Conservation (phyloP, 2,329 filamentous ascomycete species). For the Aspergillus sp. region DNA sequence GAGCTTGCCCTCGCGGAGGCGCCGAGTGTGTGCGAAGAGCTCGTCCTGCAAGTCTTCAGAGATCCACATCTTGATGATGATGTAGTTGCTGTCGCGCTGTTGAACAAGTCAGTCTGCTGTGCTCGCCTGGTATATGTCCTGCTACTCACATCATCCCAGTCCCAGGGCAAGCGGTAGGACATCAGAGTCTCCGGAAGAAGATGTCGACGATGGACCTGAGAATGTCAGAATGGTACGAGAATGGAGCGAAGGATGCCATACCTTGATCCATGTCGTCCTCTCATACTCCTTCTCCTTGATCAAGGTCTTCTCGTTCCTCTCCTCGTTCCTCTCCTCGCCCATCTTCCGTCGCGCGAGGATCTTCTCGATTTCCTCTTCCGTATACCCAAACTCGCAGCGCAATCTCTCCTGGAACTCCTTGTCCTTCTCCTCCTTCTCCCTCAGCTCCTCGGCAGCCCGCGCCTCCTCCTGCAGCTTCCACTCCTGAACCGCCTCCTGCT, state of each 20-base stretch:
- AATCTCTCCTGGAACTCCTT: conserved; percentile 29
- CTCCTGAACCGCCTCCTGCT: conserved; percentile 33
- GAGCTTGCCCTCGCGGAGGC: conserved; percentile 48
- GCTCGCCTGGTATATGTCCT: no score
- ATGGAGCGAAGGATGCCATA: conserved; percentile 10
- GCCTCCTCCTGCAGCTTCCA: conserved; percentile 26
- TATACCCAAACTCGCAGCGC: conserved; percentile 30
- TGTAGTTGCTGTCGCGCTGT: conserved; percentile 54
- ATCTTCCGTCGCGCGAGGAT: conserved; percentile 31
- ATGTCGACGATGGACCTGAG: conserved; percentile 37
- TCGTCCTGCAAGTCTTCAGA: conserved; percentile 61
- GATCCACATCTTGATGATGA: conserved; percentile 66
- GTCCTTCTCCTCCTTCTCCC: conserved; percentile 22
- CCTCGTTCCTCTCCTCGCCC: conserved; percentile 14
- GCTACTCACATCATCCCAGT: conserved; percentile 36
- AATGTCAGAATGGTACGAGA: conserved; percentile 4
- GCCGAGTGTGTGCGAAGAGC: conserved; percentile 61
- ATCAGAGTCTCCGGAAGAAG: conserved; percentile 39
- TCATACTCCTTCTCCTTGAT: conserved; percentile 27
- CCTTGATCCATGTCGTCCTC: conserved; percentile 37
- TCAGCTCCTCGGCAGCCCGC: conserved; percentile 20
- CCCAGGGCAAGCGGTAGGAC: conserved; percentile 38
- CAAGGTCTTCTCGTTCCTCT: conserved; percentile 21
- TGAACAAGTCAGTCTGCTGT: conserved; percentile 2
- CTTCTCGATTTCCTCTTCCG: conserved; percentile 34